phyloP scores from a whole-genome alignment of 768 basidiomycete genomes.

The Rhizopogon rudus region DNA sequence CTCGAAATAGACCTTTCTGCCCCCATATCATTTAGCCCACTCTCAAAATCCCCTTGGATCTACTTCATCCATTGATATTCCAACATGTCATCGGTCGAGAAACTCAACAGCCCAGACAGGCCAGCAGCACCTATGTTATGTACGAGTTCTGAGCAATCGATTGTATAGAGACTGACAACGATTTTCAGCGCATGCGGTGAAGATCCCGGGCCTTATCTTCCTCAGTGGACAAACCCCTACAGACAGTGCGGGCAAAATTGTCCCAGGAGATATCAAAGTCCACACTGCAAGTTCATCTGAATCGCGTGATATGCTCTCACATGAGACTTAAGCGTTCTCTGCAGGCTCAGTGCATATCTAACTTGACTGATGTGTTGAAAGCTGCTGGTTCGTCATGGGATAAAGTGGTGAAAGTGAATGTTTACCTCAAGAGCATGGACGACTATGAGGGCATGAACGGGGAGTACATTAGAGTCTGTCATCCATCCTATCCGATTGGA shows the following conservation, averaged over 20 bases:
- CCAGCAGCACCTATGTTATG: slow-evolving; percentile 17
- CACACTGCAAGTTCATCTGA: slow-evolving; percentile 42
- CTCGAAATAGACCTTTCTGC: background rate
- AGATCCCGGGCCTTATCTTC: slow-evolving; percentile 54
- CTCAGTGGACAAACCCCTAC: slow-evolving; percentile 57
- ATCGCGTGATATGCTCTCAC: background rate
- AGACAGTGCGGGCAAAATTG: slow-evolving; percentile 41
- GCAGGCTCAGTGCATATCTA: slow-evolving; percentile 53
- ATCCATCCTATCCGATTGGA: background rate
- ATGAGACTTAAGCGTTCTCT: background rate
- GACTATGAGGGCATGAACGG: slow-evolving; percentile 55
- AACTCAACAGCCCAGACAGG: slow-evolving; percentile 48
- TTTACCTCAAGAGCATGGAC: slow-evolving; percentile 59
- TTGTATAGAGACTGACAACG: background rate
- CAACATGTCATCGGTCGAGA: slow-evolving; percentile 46
- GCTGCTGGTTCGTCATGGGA: slow-evolving; percentile 58
- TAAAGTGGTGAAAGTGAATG: slow-evolving; percentile 52
- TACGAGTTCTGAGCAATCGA: background rate
- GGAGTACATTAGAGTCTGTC: slow-evolving; percentile 46
- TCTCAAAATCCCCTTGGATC: background rate
- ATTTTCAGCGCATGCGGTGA: slow-evolving; percentile 47
- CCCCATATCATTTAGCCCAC: background rate
- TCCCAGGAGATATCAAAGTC: slow-evolving; percentile 52
- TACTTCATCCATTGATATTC: slow-evolving; percentile 5
- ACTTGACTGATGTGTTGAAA: slow-evolving; percentile 48